phyloP scores from a whole-genome alignment of 2,329 filamentous ascomycete genomes.

The Pseudogymnoascus sp. region DNA sequence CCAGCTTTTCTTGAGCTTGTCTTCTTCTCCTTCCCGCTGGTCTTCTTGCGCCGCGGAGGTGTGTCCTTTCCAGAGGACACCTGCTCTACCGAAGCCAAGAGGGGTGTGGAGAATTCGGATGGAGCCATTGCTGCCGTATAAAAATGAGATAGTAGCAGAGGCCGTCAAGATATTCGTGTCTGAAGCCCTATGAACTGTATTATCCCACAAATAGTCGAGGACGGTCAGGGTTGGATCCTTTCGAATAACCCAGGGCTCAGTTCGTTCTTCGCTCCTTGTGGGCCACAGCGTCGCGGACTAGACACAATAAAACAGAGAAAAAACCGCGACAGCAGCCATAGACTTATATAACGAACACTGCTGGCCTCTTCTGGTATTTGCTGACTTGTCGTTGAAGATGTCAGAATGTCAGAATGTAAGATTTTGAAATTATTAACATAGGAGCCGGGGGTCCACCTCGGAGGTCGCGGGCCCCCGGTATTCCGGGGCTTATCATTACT shows the following conservation, averaged over 20 bases:
- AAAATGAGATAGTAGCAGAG: neutral
- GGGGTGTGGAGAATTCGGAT: neutral
- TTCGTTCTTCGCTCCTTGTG: neutral
- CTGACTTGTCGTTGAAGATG: neutral
- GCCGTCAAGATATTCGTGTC: neutral
- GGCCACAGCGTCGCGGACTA: neutral
- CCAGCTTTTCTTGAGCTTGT: conserved; percentile 1
- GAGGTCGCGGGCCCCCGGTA: neutral
- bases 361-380: neutral
- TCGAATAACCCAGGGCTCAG: neutral
- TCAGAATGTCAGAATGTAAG: neutral
- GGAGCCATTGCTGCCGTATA: neutral
- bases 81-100: neutral
- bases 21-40: neutral
- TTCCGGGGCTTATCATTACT: conserved; percentile 1
- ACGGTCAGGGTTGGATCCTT: neutral
- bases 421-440: neutral
- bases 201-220: neutral
- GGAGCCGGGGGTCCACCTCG: neutral
- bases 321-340: neutral
- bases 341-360: neutral
- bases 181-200: neutral
- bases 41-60: neutral
- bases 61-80: neutral
- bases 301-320: neutral